These are phyloP conservation scores for Metschnikowia corniflorae DNA, from an alignment of 805 yeast genomes.

Conservation along the genomic window DNA sequence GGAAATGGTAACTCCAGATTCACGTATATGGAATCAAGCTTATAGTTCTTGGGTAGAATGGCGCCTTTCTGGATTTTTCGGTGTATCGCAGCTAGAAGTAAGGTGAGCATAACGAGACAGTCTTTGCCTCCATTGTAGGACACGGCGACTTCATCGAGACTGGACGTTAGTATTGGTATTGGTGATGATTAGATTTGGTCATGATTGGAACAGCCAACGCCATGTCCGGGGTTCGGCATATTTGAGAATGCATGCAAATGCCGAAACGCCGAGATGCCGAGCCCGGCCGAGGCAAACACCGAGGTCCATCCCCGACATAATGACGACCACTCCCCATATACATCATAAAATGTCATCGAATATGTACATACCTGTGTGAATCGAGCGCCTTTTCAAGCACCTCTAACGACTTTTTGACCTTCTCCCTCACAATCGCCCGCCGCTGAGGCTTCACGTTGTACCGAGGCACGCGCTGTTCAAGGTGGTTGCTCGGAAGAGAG, in stretches of 20 bases:
- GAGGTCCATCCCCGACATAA: too few relatives aligned
- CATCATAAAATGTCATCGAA: too few relatives aligned
- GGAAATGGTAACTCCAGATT: conserved; percentile 70
- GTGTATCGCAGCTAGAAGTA: conserved; percentile 59
- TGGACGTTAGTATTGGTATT: conserved; percentile 12
- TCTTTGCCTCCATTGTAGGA: conserved; percentile 97
- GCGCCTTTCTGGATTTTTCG: conserved; percentile 17
- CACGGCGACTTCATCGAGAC: conserved; percentile 58
- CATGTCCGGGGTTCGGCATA: too few relatives aligned
- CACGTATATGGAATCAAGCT: conserved; percentile 66
- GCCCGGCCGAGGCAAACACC: too few relatives aligned
- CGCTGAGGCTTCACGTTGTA: conserved; percentile 23
- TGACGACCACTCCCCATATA: too few relatives aligned
- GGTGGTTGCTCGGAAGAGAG: conserved; percentile 25
- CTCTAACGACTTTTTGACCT: conserved; percentile 26
- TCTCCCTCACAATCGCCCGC: conserved; percentile 25
- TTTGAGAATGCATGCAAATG: too few relatives aligned
- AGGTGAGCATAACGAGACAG: conserved; percentile 80
- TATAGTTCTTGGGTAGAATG: conserved; percentile 25
- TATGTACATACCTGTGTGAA: conserved; percentile 30
- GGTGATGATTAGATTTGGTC: too few relatives aligned
- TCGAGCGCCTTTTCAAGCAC: conserved; percentile 29
- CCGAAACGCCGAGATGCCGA: too few relatives aligned
- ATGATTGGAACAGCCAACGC: too few relatives aligned
- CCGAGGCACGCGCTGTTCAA: conserved; percentile 16